phyloP scores from a whole-genome alignment of 352 stramenopile genomes.

The Phytopythium delawarense region DNA sequence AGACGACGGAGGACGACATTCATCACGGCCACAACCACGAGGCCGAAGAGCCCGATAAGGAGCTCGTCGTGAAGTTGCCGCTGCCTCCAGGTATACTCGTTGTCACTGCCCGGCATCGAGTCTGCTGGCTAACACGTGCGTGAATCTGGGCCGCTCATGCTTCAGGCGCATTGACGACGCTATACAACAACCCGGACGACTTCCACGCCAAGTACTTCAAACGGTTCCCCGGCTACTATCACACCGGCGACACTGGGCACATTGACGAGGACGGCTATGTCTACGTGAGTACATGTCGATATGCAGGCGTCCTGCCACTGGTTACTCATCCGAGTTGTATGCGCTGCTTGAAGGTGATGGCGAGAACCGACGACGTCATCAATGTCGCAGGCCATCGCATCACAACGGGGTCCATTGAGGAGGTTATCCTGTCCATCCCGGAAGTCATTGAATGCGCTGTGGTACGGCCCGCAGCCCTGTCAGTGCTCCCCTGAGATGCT shows the following conservation, averaged over 20 bases:
- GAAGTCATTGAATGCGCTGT: slow-evolving; percentile 88
- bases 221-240: slow-evolving; percentile 85
- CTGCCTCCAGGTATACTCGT: slow-evolving; percentile 61
- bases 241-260: slow-evolving; percentile 83
- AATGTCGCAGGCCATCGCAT: slow-evolving; percentile 88
- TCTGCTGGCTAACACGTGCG: neutral
- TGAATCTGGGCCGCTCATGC: neutral
- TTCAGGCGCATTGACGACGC: slow-evolving; percentile 57
- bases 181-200: slow-evolving; percentile 84
- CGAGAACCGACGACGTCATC: slow-evolving; percentile 89
- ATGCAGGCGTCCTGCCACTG: neutral
- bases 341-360: slow-evolving; percentile 64
- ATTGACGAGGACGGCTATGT: slow-evolving; percentile 91
- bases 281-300: slow-evolving; percentile 36
- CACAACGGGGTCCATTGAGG: slow-evolving; percentile 86
- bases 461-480: slow-evolving; percentile 15
- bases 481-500: no score
- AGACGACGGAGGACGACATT: slow-evolving; percentile 32
- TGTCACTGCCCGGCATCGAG: neutral
- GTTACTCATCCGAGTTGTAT: neutral
- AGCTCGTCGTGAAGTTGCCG: slow-evolving; percentile 82
- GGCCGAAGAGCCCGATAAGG: slow-evolving; percentile 43
- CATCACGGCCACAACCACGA: slow-evolving; percentile 50
- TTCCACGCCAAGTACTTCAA: slow-evolving; percentile 82
- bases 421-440: slow-evolving; percentile 80